Evolutionary conservation across 805 yeast genomes (phyloP).

Genomic region (Pichia phayaonensis): DNA sequence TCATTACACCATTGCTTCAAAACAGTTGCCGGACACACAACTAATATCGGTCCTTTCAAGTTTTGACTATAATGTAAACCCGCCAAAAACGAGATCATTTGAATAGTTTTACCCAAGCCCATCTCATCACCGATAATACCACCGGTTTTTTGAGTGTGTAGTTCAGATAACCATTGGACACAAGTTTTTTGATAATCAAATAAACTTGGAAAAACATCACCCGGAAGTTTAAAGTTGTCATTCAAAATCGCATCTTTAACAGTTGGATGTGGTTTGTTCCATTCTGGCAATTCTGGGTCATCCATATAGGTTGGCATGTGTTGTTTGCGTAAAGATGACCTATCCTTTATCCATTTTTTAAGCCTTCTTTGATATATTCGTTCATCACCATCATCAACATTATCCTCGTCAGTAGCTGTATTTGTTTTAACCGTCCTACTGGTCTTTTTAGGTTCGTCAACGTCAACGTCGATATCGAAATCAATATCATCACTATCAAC

Average conservation of each 20-base stretch:
- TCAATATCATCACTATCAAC: conserved; percentile 12
- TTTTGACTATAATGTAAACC: conserved; percentile 78
- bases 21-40: conserved; percentile 96
- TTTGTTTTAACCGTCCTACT: neutral
- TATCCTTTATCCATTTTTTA: conserved; percentile 46
- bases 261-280: conserved; percentile 71
- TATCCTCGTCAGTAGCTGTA: conserved; percentile 18
- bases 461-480: neutral
- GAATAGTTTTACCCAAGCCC: conserved; percentile 97
- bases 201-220: conserved; percentile 78
- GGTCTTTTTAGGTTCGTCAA: conserved; percentile 8
- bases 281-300: conserved; percentile 40
- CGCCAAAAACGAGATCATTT: conserved; percentile 83
- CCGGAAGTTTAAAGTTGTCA: conserved; percentile 69
- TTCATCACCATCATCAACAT: conserved; percentile 80
- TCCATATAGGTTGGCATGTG: conserved; percentile 23
- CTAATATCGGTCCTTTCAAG: conserved; percentile 67
- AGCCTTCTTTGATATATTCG: conserved; percentile 52
- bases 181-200: conserved; percentile 95
- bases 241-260: conserved; percentile 69
- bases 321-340: conserved; percentile 39
- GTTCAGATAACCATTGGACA: conserved; percentile 95
- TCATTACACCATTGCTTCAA: conserved; percentile 96
- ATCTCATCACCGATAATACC: conserved; percentile 97
- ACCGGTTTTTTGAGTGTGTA: conserved; percentile 83